Evolutionary conservation across 768 basidiomycete species (phyloP).

Genomic region (Macrocybe gigantea): DNA sequence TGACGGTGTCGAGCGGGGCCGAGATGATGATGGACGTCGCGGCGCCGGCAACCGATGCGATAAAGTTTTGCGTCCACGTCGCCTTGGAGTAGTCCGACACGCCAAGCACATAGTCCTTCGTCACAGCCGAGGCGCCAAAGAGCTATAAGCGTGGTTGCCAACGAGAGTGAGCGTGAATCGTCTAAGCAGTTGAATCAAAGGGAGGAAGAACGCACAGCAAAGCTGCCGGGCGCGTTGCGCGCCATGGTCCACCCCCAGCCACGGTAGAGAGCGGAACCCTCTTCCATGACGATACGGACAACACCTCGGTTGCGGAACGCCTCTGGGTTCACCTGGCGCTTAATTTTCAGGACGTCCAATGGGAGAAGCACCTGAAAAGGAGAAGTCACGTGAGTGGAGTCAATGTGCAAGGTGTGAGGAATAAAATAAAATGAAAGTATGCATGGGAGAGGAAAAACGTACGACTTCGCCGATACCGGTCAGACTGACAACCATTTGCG

Average conservation of each 20-base stretch:
- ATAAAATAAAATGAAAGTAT: no score
- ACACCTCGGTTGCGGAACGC: conserved; percentile 94
- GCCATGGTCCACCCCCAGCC: conserved; percentile 99
- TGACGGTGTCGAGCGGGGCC: conserved; percentile 92
- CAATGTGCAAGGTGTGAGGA: not conserved
- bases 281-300: conserved; percentile 84
- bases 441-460: conserved; percentile 16
- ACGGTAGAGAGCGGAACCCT: conserved; percentile 87
- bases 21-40: conserved; percentile 94
- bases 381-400: not conserved
- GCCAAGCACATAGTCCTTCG: conserved; percentile 90
- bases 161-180: not conserved
- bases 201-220: conserved; percentile 60
- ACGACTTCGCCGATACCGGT: conserved; percentile 95
- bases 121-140: conserved; percentile 92
- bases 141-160: conserved; percentile 45
- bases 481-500: conserved; percentile 33
- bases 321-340: conserved; percentile 97
- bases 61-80: conserved; percentile 97
- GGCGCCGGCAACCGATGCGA: conserved; percentile 91
- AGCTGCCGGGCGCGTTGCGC: conserved; percentile 92
- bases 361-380: conserved; percentile 75
- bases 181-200: not conserved
- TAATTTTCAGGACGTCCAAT: conserved; percentile 94
- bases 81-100: conserved; percentile 88